Base-by-base conservation (phyloP, 345 rosid species). In the Camelina laxa region DNA sequence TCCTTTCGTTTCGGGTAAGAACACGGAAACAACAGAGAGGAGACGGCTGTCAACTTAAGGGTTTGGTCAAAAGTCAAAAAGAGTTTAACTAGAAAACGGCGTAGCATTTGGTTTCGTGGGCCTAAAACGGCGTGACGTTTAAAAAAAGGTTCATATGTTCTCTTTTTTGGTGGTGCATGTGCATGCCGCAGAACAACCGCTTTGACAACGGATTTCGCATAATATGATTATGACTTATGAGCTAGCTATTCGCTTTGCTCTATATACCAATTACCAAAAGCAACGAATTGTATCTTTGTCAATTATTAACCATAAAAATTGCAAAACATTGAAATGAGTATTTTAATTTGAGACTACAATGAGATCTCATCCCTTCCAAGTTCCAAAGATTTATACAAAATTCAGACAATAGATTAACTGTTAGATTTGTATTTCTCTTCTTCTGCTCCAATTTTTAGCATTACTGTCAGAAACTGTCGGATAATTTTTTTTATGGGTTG, bases 11-110 rank as follows among this genome's bases (percentile, higher is more conserved):
- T 70, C 36, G 0, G 80, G 71, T 70, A 55, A 76, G 66, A 70
- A 76, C 80, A 76, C 80, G 80, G 80, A 56, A 76, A 63, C 80
- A 35, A 70, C 60, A 70, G 71, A 56, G 19, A 56, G 71, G 58
- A 47, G 66, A 48, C 4, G 60, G 80, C 75, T 76, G 80, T 63
- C 64, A 41, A 62, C 66, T 39, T 3, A 48, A 47, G 12, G n/a
- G 45, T 47, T 55, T 56, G 66, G 80, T 70, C 70, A 63, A 27
- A 63, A 63, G 80, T 76, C 75, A 70, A 55, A 16, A 24, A 5
- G 48, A 42, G 6, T n/a, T 14, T 42, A 13, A 13, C 15, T 19
- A 21, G 5, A 12, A 65, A 17, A 47, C 59, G 58, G 9, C 44
- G 41, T 6, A 35, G 33, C 59, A 6, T 50, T 54, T 42, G 16